A percentile compares a stretch with the other conserved stretches of the same genome.
Evolutionary conservation across 129 eudicot species (phyloP).

Genomic region (Calendula officinalis): DNA sequence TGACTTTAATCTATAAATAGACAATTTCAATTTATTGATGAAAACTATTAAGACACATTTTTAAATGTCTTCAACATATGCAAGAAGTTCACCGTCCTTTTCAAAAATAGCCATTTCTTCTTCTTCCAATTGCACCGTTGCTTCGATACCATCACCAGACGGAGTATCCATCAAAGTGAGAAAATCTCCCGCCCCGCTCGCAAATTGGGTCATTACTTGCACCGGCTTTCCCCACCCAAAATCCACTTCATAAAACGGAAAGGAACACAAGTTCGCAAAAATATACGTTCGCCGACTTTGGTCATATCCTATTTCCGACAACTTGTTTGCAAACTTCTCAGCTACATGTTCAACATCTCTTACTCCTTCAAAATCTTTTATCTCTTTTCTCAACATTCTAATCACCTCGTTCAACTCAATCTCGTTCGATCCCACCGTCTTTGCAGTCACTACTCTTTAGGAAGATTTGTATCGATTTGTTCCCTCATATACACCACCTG

Average conservation of each 20-base stretch:
- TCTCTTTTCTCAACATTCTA: background rate
- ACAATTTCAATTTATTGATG: too few relatives aligned
- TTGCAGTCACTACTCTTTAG: background rate
- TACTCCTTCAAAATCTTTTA: background rate
- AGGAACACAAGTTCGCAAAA: background rate
- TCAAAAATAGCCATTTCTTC: conserved; percentile 7
- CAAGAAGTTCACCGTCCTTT: background rate
- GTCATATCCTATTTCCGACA: background rate
- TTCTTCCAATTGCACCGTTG: background rate
- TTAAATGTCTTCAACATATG: background rate
- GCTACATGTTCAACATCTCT: background rate
- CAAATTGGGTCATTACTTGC: background rate
- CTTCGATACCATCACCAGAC: conserved; percentile 6
- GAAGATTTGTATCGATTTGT: background rate
- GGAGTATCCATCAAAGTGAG: conserved; percentile 1
- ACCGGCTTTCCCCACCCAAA: conserved; percentile 10
- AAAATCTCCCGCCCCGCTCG: background rate
- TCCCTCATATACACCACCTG: background rate
- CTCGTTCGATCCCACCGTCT: background rate
- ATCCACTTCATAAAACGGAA: conserved; percentile 6
- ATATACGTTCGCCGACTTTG: background rate
- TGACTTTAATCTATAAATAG: too few relatives aligned
- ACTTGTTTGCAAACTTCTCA: background rate
- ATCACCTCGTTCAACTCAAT: background rate
- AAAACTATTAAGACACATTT: background rate